Evolutionary conservation across 257 asterid species (phyloP), one percentile per base, ranked within the genome.

Genomic region (Solanum sejunctum): DNA sequence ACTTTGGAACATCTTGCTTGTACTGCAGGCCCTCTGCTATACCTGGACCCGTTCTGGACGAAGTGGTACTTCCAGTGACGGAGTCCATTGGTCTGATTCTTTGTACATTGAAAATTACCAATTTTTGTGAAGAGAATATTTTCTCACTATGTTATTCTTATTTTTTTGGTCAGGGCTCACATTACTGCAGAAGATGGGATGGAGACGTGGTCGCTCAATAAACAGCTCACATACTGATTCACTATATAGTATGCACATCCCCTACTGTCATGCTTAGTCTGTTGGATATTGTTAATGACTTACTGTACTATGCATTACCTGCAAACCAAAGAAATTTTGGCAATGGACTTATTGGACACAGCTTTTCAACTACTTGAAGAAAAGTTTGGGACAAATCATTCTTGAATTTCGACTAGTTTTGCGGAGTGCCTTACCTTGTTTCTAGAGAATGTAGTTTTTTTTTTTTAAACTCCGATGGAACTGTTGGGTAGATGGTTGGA

Each of bases 11-110:
- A 43, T 86, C 26, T 72, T 61, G 56, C 71, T 72, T 80, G 23
- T 64, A 52, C 79, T 89, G 66, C 87, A 96, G 99, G 90, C 98
- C 97, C 54, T 95, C 99, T 18, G 90, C 91, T 85, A 92, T 96
- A 86, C 98, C 99, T 85, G 99, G 99, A 91, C 98, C 95, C 84
- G 92, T 92, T 86, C 99, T 98, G 60, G 99, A 96, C 88, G 98
- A 96, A 88, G 88, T 96, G 82, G 86, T 95, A 82, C 91, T 88
- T 87, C 98, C 98, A 28, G 93, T 89, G 32, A 86, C 97, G 52
- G 94, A 95, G 84, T 96, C 99, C 85, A 91, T 96, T 88, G 99
- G 99, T 93, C 85, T 26, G 95, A 80, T 84, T 81, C 84, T 55
- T 45, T 88, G 82, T 23, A 71, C 83, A 82, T 69, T 64, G 41